Conservation (phyloP, 805 yeast species). For the Starmerella geochares region DNA sequence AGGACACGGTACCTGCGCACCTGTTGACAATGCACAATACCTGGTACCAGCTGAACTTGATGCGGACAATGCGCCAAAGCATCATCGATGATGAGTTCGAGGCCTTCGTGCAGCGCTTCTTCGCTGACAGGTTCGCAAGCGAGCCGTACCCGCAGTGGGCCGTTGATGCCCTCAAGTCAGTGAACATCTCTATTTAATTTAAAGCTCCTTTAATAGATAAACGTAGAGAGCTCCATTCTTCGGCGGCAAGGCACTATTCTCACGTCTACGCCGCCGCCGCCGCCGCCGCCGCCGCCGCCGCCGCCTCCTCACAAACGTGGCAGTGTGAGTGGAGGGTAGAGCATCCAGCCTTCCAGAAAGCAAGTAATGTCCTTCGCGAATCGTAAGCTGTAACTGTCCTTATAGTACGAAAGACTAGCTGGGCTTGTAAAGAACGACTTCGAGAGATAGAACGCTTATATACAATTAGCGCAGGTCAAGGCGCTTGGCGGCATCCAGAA, state of each 20-base stretch:
- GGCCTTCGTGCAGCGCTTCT: constrained; percentile 33
- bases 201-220: neutral
- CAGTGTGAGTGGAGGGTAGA: no score
- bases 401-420: no score
- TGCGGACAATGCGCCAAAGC: constrained; percentile 35
- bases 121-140: constrained; percentile 32
- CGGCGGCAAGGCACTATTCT: no score
- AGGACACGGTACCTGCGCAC: constrained; percentile 39
- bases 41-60: constrained; percentile 36
- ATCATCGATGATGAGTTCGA: constrained; percentile 35
- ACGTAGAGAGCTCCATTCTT: no score
- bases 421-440: no score
- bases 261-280: no score
- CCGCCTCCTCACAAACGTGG: no score
- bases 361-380: no score
- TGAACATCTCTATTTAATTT: constrained; percentile 26
- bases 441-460: neutral
- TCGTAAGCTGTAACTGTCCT: no score
- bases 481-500: neutral
- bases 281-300: no score
- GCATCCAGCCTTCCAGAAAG: no score
- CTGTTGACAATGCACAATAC: constrained; percentile 37
- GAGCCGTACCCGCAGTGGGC: constrained; percentile 37
- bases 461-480: constrained; percentile 1
- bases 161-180: constrained; percentile 33